Evolutionary conservation across 371 early-diverging fungal species (phyloP), one percentile per base, ranked within the genome.

Genomic region (Mucor indicus): DNA sequence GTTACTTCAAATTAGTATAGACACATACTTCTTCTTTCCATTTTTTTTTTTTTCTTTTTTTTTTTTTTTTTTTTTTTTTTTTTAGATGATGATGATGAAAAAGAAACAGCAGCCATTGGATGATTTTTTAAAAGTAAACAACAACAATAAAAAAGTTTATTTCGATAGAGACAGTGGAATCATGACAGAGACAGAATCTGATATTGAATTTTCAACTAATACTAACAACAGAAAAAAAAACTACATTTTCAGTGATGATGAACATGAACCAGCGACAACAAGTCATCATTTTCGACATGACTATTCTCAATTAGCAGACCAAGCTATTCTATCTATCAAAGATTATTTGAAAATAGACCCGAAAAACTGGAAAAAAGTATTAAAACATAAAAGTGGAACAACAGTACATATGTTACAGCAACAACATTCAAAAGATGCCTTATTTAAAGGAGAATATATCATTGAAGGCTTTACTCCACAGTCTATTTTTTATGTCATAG

Each of bases 391-490:
- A 40, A 82, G 77, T 21, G 83, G 81, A 6, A 78, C 80, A 16
- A 69, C 79, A 2, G 83, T 85, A 7, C 79, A 77, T 38, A 79
- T 80, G 64, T 47, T 64, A 35, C 64, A 25, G 52, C 60, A 19
- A 33, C 42, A 47, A 60, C 53, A 43, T 3, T 77, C 79, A 11
- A 81, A 81, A 44, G 56, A 72, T 1, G 79, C 83, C 2, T 54
- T 75, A 4, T 84, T 83, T 61, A 80, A 79, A 58, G 83, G 85
- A 20, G 83, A 83, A 51, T 65, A 68, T 22, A 61, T 84, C 6
- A 78, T 86, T 37, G 76, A 79, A 44, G 82, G 82, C 1, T 83
- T 81, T 41, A 61, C 78, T 11, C 85, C 87, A 1, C 83, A 84
- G 37, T 73, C 84, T 12, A 76, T 86, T 24, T 84, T 85, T 50